These are phyloP conservation scores for Platanthera zijinensis DNA, from an alignment of 106 monocot genomes.

Conservation along the genomic window DNA sequence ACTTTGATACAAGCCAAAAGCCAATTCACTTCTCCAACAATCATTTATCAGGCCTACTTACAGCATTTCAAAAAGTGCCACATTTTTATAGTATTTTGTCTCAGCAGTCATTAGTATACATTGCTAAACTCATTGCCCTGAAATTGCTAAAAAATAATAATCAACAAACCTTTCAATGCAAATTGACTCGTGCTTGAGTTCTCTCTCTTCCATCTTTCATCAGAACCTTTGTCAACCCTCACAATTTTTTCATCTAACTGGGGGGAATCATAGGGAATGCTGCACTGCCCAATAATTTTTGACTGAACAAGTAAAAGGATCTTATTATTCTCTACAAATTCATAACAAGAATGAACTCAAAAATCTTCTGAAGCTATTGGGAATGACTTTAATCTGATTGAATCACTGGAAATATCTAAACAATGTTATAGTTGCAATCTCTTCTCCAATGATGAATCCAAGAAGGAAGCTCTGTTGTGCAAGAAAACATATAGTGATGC, in stretches of 20 bases:
- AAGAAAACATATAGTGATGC: not conserved
- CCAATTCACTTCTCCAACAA: no score
- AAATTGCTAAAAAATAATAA: not conserved
- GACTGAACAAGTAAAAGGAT: constrained; percentile 13
- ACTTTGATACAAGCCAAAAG: no score
- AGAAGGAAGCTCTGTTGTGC: no score
- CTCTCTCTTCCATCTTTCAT: constrained; percentile 48
- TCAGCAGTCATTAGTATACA: not conserved
- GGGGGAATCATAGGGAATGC: constrained; percentile 14
- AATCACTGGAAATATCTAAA: no score
- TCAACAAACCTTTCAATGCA: constrained; percentile 36
- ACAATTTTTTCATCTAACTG: constrained; percentile 34
- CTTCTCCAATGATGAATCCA: no score
- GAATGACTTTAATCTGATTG: no score
- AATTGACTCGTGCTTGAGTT: constrained; percentile 10
- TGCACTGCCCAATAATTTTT: constrained; percentile 24
- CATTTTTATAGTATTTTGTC: not conserved
- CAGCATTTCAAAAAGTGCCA: not conserved
- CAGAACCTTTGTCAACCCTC: constrained; percentile 53
- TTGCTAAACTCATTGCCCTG: not conserved
- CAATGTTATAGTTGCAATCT: no score
- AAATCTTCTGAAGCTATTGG: not conserved
- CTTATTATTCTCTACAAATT: not conserved
- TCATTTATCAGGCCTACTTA: not conserved
- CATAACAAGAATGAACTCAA: not conserved